These are phyloP conservation scores for Hippophae gyantsensis DNA, from an alignment of 306 rosid species.

Conservation along the genomic window DNA sequence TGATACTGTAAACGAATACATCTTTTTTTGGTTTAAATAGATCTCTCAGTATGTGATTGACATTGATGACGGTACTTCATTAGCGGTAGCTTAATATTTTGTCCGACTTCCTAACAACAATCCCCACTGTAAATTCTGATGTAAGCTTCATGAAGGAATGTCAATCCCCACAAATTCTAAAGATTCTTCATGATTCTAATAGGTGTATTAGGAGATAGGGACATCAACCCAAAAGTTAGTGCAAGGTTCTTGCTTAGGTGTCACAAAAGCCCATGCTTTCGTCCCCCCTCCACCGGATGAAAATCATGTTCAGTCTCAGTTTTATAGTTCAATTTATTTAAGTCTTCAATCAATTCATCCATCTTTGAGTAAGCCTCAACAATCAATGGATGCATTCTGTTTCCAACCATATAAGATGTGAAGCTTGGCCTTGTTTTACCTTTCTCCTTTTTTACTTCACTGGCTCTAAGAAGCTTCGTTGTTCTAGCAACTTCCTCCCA, in stretches of 20 bases:
- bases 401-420: slow-evolving; percentile 8
- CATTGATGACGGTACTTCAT: no score
- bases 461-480: slow-evolving; percentile 4
- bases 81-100: no score
- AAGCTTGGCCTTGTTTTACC: slow-evolving; percentile 3
- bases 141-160: slow-evolving; percentile 16
- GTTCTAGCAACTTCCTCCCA: slow-evolving; percentile 1
- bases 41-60: no score
- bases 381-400: background rate
- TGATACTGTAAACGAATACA: no score
- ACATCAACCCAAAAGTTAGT: slow-evolving; percentile 11
- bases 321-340: slow-evolving; percentile 2
- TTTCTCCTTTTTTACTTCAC: background rate
- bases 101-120: no score
- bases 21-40: no score
- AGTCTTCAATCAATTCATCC: background rate
- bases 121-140: background rate
- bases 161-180: slow-evolving; percentile 7
- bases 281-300: slow-evolving; percentile 15
- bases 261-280: slow-evolving; percentile 9
- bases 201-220: background rate
- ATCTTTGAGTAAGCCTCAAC: background rate
- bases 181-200: slow-evolving; percentile 14
- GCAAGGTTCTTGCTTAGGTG: slow-evolving; percentile 19
- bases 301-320: slow-evolving; percentile 1